phyloP scores from a whole-genome alignment of 2,329 filamentous ascomycete species.

The Paraconiothyrium sp. region DNA sequence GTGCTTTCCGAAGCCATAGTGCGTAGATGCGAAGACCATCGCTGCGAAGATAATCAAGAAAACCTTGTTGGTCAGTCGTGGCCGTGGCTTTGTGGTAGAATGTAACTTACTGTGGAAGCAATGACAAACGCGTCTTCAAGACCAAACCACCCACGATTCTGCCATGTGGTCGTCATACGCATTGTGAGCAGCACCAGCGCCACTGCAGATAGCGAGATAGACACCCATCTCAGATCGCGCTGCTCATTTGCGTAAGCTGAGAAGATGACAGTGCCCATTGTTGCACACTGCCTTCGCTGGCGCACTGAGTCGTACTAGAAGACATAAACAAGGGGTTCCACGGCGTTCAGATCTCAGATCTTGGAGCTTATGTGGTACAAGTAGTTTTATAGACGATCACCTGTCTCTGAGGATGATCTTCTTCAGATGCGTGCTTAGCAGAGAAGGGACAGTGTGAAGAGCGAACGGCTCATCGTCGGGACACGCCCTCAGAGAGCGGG shows the following conservation, averaged over 20 bases:
- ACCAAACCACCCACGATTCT: conserved; percentile 37
- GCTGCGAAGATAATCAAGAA: conserved; percentile 25
- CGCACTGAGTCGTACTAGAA: neutral
- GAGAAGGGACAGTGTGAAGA: neutral
- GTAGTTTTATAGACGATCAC: conserved; percentile 6
- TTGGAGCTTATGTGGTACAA: neutral
- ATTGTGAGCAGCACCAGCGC: conserved; percentile 27
- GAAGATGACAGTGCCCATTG: conserved; percentile 26
- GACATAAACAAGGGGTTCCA: neutral
- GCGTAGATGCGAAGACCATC: conserved; percentile 27
- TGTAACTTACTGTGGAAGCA: conserved; percentile 28
- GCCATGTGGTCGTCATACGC: conserved; percentile 30
- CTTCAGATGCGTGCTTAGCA: neutral
- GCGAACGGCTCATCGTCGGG: neutral
- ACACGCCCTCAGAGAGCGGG: neutral
- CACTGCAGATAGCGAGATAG: conserved; percentile 28
- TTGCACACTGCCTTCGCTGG: neutral
- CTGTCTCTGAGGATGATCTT: neutral
- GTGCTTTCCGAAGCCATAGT: conserved; percentile 34
- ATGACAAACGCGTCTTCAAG: conserved; percentile 37
- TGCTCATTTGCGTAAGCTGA: conserved; percentile 33
- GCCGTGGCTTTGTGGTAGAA: neutral
- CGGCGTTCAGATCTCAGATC: neutral
- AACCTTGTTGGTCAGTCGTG: conserved; percentile 22
- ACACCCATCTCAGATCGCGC: conserved; percentile 33